Percentiles rank a stretch among this genome's conserved stretches.
These are phyloP conservation scores for Beta vulgaris DNA, from an alignment of 148 eudicot species.

Conservation along the genomic window DNA sequence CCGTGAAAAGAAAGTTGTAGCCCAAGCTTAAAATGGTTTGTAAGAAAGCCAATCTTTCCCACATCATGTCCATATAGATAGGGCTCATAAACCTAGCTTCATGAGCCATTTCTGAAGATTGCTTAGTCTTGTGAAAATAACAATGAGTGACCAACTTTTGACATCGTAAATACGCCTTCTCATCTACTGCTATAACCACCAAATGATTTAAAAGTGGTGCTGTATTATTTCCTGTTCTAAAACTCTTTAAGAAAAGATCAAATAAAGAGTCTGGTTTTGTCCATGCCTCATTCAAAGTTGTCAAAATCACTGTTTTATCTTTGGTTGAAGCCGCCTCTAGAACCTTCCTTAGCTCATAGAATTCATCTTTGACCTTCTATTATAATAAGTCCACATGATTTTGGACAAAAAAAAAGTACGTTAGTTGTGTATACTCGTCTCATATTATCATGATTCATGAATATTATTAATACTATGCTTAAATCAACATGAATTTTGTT, in stretches of 20 bases:
- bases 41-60: constrained; percentile 31
- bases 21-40: constrained; percentile 29
- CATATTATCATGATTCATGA: no score
- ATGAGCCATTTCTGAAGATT: constrained; percentile 20
- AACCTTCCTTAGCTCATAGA: constrained; percentile 19
- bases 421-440: no score
- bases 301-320: constrained; percentile 34
- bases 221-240: constrained; percentile 30
- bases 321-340: constrained; percentile 27
- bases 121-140: constrained; percentile 21
- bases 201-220: constrained; percentile 25
- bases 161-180: constrained; percentile 29
- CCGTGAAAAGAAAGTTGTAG: constrained; percentile 33
- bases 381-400: not conserved
- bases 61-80: constrained; percentile 33
- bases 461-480: no score
- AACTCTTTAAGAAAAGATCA: constrained; percentile 34
- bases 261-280: constrained; percentile 29
- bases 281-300: constrained; percentile 37
- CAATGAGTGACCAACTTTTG: constrained; percentile 19
- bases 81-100: constrained; percentile 36
- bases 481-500: no score
- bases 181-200: constrained; percentile 31
- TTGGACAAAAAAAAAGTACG: no score
- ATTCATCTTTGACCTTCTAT: constrained; percentile 13